Evolutionary conservation across 2,329 filamentous ascomycete genomes (phyloP), one percentile per base, ranked within the genome.

Genomic region (Cercospora brassicicola): DNA sequence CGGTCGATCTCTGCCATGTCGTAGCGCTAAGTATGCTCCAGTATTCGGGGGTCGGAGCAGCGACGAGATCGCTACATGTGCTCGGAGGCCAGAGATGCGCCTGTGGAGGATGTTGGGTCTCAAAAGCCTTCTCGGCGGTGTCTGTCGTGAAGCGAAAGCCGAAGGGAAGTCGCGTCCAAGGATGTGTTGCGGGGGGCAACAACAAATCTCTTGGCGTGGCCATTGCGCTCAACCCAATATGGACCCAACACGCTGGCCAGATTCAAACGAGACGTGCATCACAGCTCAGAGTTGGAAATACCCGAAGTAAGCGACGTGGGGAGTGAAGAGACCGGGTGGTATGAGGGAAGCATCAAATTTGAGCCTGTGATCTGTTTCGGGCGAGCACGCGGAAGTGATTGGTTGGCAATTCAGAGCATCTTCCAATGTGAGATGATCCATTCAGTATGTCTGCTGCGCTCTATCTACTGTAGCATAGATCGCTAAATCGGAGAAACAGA

Each of bases 21-120:
- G 64, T 67, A 62, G 61, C 67, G 59, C 65, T 76, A 76, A 76
- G 71, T 75, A 76, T 76, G 71, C 75, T 76, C 71, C 66, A 57
- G 67, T 70, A 72, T 67, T 60, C 62, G 66, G 65, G 59, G 67
- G 36, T 39, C 69, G 64, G 67, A 71, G 70, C 51, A 69, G 71
- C 74, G 69, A 73, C 73, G 69, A 71, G 71, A 72, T 74, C 70
- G 70, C 74, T 75, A 75, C 74, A 74, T 73, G 69, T 66, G 74
- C 70, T 67, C 57, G 18, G 36, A 51, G 55, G 39, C 39, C 36
- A 48, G 56, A 57, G 42, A 45, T 53, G 56, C 66, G 57, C 61
- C 48, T 31, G 56, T 62, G 56, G 61, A 65, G 57, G 62, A 68
- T 68, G 66, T 65, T 55, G 62, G 30, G 42, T 62, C 39, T 39